These are phyloP conservation scores for Paxillus involutus DNA, from an alignment of 768 basidiomycete species.

Conservation along the genomic window DNA sequence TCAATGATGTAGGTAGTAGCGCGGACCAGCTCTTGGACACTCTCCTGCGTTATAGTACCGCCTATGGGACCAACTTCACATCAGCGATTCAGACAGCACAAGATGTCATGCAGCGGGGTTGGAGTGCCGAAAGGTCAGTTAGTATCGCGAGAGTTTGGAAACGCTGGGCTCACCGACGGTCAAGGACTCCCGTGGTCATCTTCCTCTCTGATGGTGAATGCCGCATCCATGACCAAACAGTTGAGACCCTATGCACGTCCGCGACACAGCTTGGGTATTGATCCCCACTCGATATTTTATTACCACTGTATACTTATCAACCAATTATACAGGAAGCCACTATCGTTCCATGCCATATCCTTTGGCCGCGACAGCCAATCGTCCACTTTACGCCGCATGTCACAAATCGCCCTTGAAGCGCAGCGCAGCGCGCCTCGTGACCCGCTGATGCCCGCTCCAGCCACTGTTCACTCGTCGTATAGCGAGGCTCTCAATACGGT, in stretches of 20 bases:
- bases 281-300: too few relatives aligned
- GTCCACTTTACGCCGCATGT: slow-evolving; percentile 41
- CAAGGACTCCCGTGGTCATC: slow-evolving; percentile 19
- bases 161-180: background rate
- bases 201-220: slow-evolving; percentile 41
- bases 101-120: slow-evolving; percentile 39
- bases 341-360: slow-evolving; percentile 51
- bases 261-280: slow-evolving; percentile 41
- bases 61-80: slow-evolving; percentile 40
- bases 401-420: slow-evolving; percentile 43
- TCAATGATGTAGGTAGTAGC: slow-evolving; percentile 42
- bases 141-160: background rate
- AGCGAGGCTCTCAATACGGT: slow-evolving; percentile 47
- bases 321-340: slow-evolving; percentile 36
- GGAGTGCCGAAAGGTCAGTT: slow-evolving; percentile 46
- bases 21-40: slow-evolving; percentile 39
- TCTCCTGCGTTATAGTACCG: slow-evolving; percentile 30
- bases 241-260: slow-evolving; percentile 37
- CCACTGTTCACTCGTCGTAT: slow-evolving; percentile 39
- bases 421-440: slow-evolving; percentile 40
- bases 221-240: slow-evolving; percentile 27
- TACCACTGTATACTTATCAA: too few relatives aligned
- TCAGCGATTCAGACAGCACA: slow-evolving; percentile 35
- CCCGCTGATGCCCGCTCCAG: slow-evolving; percentile 27
- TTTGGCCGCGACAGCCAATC: slow-evolving; percentile 36